These are phyloP conservation scores for Pseudogymnoascus sp. DNA, from an alignment of 2,329 filamentous ascomycete species.

Conservation along the genomic window DNA sequence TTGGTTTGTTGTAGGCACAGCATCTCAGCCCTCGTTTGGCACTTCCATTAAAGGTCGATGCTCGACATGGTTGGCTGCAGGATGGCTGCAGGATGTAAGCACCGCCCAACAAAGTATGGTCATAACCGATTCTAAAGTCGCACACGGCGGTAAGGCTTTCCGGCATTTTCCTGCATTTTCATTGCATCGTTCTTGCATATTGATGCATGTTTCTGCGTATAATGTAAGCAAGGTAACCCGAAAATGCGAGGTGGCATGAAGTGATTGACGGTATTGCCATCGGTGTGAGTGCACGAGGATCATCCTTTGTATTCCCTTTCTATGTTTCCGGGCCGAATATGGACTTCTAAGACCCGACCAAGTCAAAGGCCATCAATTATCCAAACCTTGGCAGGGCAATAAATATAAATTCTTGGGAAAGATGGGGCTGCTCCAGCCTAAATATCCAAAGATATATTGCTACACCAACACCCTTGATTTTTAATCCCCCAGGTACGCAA, in stretches of 20 bases:
- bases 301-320: background rate
- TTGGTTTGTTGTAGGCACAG: background rate
- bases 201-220: background rate
- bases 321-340: background rate
- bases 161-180: background rate
- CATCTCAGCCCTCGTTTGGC: conserved; percentile 3
- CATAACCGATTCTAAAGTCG: background rate
- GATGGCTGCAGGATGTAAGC: background rate
- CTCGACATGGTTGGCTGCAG: background rate
- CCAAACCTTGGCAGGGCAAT: background rate
- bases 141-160: background rate
- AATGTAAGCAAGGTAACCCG: background rate
- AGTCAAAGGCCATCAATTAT: background rate
- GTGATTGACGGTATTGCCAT: background rate
- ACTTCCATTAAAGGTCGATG: background rate
- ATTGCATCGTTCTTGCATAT: background rate
- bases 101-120: background rate
- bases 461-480: background rate
- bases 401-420: background rate
- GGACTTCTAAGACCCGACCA: background rate
- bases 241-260: background rate
- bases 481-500: background rate
- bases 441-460: background rate
- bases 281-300: background rate
- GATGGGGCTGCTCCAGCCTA: background rate